Conservation (phyloP, 345 rosid genomes). For the Eucalyptus microcorys region DNA sequence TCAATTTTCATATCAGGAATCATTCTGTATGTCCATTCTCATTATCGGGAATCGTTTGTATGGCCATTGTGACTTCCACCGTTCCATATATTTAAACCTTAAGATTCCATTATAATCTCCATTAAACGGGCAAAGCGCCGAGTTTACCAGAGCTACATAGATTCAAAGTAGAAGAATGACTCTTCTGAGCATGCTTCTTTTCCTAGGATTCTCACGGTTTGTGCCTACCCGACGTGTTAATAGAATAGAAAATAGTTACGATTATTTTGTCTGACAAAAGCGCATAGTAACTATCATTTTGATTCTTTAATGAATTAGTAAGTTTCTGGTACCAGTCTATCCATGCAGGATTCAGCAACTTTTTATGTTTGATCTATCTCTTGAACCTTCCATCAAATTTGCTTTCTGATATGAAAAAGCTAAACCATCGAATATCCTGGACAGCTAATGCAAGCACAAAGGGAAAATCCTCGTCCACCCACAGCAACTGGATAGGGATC, state of each 20-base stretch:
- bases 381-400: too few relatives aligned
- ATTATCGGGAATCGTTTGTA: too few relatives aligned
- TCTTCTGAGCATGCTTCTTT: background rate
- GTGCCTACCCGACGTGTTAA: background rate
- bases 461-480: too few relatives aligned
- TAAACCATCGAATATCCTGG: too few relatives aligned
- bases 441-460: too few relatives aligned
- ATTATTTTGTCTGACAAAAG: background rate
- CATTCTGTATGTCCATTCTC: background rate
- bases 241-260: background rate
- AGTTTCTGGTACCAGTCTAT: background rate
- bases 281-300: background rate
- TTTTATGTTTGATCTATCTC: too few relatives aligned
- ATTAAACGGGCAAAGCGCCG: background rate
- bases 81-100: background rate
- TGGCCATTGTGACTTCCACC: background rate
- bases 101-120: background rate
- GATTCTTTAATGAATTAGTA: background rate
- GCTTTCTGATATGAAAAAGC: too few relatives aligned
- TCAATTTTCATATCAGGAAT: background rate
- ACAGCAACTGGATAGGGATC: too few relatives aligned
- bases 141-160: background rate
- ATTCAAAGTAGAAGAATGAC: background rate
- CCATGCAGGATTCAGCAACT: background rate
- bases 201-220: background rate